These are phyloP conservation scores for Ganoderma resinaceum DNA, from an alignment of 1,284 basidiomycete genomes.

Conservation along the genomic window DNA sequence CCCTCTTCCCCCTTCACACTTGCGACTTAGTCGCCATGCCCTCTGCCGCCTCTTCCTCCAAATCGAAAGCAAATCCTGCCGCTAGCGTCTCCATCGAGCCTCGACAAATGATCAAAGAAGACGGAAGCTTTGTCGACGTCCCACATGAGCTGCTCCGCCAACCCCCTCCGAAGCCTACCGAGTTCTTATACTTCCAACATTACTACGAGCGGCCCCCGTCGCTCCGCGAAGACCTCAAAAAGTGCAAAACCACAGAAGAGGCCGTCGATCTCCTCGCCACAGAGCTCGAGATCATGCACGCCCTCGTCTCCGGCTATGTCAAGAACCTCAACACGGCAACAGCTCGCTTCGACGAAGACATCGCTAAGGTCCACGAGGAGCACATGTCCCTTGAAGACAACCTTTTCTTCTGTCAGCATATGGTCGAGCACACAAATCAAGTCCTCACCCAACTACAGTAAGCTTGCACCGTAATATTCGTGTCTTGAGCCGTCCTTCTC, in stretches of 20 bases:
- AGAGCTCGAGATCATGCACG: slow-evolving; percentile 25
- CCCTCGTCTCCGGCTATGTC: slow-evolving; percentile 24
- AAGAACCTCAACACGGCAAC: background rate
- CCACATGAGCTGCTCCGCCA: slow-evolving; percentile 16
- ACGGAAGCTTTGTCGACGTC: slow-evolving; percentile 24
- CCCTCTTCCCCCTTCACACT: slow-evolving; percentile 8
- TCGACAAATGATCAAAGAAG: slow-evolving; percentile 20
- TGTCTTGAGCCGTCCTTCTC: background rate
- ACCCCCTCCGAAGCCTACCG: slow-evolving; percentile 18
- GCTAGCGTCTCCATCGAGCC: background rate
- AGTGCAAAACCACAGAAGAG: slow-evolving; percentile 21
- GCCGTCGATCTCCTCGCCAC: slow-evolving; percentile 24
- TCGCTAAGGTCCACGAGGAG: background rate
- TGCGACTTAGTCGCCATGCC: slow-evolving; percentile 3
- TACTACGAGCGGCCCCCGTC: slow-evolving; percentile 10
- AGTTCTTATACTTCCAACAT: slow-evolving; percentile 28
- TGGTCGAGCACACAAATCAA: background rate
- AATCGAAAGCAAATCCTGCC: background rate
- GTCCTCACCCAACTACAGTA: background rate
- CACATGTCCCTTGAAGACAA: background rate
- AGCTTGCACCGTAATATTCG: background rate
- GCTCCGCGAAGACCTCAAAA: slow-evolving; percentile 9
- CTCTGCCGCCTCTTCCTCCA: background rate
- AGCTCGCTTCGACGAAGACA: background rate
- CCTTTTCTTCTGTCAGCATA: background rate